Percentiles rank a stretch among this genome's conserved stretches.
phyloP scores from a whole-genome alignment of 768 basidiomycete genomes.

The Boletus patriciae region DNA sequence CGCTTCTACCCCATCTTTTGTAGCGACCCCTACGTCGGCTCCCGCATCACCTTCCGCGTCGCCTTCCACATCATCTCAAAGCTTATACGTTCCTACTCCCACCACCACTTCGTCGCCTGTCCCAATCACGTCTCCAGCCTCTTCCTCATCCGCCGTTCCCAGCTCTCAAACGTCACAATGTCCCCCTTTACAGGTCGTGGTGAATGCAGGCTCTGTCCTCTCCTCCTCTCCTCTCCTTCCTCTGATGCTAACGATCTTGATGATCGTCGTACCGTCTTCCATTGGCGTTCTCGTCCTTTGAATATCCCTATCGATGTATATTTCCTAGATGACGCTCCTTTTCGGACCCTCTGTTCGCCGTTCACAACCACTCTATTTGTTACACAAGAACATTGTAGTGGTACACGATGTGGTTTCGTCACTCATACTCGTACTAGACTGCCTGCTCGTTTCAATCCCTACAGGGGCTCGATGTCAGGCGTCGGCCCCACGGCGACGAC shows the following conservation, averaged over 20 bases:
- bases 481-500: constrained; percentile 76
- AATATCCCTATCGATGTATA: background rate
- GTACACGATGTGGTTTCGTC: background rate
- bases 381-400: constrained; percentile 7
- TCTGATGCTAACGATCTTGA: constrained; percentile 26
- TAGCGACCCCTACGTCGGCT: background rate
- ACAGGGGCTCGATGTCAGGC: constrained; percentile 66
- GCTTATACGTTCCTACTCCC: background rate
- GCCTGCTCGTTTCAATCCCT: background rate
- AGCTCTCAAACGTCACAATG: constrained; percentile 25
- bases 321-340: background rate
- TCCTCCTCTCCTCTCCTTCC: constrained; percentile 10
- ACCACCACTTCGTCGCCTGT: background rate
- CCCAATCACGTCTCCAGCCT: background rate
- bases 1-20: background rate
- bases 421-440: background rate
- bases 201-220: constrained; percentile 12
- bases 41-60: background rate
- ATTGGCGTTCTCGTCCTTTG: constrained; percentile 29
- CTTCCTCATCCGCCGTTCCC: background rate
- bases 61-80: background rate
- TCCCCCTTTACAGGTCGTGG: constrained; percentile 9
- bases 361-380: background rate
- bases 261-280: constrained; percentile 25
- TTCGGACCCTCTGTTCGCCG: background rate